Conservation (phyloP, 1,139 yeast species). For the Geotrichum siamense region DNA sequence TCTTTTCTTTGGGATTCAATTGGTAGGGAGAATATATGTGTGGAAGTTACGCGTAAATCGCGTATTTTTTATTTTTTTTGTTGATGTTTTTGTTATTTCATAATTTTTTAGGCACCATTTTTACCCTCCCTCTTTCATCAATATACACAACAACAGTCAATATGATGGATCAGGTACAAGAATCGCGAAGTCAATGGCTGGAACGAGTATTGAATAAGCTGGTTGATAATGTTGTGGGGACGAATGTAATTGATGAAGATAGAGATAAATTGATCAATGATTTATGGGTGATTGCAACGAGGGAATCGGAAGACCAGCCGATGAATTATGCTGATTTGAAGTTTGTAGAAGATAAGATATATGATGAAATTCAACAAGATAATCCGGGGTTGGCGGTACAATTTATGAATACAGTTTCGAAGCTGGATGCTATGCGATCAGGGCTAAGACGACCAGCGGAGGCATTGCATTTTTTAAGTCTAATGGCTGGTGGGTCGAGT, state of each 20-base stretch:
- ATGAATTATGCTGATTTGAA: slow-evolving; percentile 12
- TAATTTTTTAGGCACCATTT: no score
- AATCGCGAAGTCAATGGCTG: slow-evolving; percentile 2
- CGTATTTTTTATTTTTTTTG: no score
- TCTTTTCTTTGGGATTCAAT: no score
- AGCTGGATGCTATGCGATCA: slow-evolving; percentile 8
- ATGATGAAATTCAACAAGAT: slow-evolving; percentile 12
- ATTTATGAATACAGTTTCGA: slow-evolving; percentile 14
- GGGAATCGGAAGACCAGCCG: slow-evolving; percentile 9
- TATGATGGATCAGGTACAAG: slow-evolving; percentile 1
- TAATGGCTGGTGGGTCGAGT: slow-evolving; percentile 11
- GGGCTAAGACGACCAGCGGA: slow-evolving; percentile 16
- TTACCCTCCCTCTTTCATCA: neutral
- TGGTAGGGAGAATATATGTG: no score
- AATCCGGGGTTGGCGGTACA: slow-evolving; percentile 18
- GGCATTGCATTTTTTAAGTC: slow-evolving; percentile 11
- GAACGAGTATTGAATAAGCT: slow-evolving; percentile 14
- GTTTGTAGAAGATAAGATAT: slow-evolving; percentile 6
- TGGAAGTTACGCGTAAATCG: no score
- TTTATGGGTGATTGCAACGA: slow-evolving; percentile 9
- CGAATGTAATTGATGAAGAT: slow-evolving; percentile 14
- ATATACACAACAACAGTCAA: slow-evolving; percentile 1
- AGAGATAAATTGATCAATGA: slow-evolving; percentile 9
- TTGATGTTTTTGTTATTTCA: no score
- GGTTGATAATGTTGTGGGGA: slow-evolving; percentile 15